These are phyloP conservation scores for Penicillium daleae DNA, from an alignment of 495 filamentous ascomycete genomes.

Conservation along the genomic window DNA sequence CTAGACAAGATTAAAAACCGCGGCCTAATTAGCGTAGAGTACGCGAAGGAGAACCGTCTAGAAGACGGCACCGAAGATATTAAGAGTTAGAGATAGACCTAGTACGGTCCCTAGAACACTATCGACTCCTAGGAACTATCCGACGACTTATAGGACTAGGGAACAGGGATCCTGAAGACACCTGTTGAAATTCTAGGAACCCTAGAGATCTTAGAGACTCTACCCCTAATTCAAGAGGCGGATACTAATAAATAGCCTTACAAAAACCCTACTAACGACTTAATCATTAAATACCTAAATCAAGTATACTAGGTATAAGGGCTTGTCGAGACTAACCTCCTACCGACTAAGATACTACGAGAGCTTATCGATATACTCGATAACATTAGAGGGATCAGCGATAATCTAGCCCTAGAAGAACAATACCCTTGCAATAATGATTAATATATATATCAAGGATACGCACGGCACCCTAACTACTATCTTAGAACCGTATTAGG, in stretches of 20 bases:
- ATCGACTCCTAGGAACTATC: no score
- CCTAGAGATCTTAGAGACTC: not conserved
- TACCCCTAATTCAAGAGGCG: not conserved
- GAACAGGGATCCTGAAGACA: no score
- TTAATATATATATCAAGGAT: not conserved
- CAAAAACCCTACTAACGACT: conserved; percentile 19
- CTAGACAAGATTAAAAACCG: no score
- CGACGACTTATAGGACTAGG: no score
- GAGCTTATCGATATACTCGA: no score
- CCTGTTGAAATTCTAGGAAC: not conserved
- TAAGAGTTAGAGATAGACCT: no score
- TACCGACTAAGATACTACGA: not conserved
- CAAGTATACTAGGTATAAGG: not conserved
- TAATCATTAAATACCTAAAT: not conserved
- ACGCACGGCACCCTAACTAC: not conserved
- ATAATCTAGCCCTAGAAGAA: not conserved
- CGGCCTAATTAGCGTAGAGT: no score
- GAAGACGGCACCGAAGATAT: no score
- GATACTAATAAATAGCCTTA: conserved; percentile 27
- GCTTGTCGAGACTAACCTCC: not conserved
- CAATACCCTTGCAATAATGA: not conserved
- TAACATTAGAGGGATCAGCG: no score
- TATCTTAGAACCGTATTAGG: not conserved
- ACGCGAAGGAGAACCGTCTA: no score
- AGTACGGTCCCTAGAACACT: no score